phyloP scores from a whole-genome alignment of 345 rosid species.

The Excoecaria cochinchinensis region DNA sequence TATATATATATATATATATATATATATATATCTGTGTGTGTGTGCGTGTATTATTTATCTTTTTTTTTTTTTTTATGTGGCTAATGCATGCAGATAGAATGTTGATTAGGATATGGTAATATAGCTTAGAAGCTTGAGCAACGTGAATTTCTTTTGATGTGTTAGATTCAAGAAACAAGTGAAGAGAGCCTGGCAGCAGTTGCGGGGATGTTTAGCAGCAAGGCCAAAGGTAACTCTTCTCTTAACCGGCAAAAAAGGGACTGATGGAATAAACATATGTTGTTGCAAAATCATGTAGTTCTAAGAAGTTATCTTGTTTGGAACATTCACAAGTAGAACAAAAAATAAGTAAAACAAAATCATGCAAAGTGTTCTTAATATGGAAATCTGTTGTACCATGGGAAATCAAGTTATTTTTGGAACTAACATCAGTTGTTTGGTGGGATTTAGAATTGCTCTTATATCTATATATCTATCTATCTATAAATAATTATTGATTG shows the following conservation, averaged over 20 bases:
- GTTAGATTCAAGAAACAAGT: constrained; percentile 86
- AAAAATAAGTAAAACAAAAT: background rate
- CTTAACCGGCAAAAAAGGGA: constrained; percentile 1
- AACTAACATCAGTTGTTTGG: background rate
- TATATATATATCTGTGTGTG: too few species aligned
- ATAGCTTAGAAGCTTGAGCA: constrained; percentile 6
- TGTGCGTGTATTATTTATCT: background rate
- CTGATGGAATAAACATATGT: background rate
- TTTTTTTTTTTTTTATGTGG: constrained; percentile 9
- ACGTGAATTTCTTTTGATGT: constrained; percentile 24
- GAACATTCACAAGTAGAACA: background rate
- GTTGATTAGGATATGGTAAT: background rate
- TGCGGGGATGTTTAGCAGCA: constrained; percentile 99
- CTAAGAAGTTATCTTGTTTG: background rate
- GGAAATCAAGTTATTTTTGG: background rate
- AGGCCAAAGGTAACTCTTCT: constrained; percentile 81
- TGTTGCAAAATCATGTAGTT: background rate
- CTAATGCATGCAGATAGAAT: background rate
- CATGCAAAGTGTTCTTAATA: background rate
- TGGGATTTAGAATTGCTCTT: background rate
- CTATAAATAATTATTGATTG: background rate
- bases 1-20: too few species aligned
- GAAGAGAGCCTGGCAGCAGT: constrained; percentile 96
- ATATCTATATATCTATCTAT: too few species aligned
- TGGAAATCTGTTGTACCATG: background rate